Base-by-base conservation (phyloP, 768 basidiomycete species). In the Russula dissimulans region DNA sequence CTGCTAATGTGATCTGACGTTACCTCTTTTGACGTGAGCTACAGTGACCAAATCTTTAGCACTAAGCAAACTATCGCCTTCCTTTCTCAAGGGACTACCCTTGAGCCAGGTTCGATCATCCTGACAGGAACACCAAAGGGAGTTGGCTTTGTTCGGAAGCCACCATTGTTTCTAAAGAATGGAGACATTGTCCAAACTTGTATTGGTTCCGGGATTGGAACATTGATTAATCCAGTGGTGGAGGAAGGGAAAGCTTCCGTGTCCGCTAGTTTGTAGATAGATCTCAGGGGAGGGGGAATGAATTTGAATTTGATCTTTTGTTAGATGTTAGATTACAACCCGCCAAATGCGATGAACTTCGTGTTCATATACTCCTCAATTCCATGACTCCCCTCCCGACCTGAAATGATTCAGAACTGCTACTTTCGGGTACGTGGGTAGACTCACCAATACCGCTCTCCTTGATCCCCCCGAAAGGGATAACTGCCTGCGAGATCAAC, bases 391-490 rank as follows among this genome's bases (percentile, higher is more conserved):
- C 95, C 95, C 69, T 95, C 94, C 38, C 90, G 79, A 15, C 95
- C 89, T 73, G 34, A 32, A 38, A 51, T 49, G 9, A 9, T 32
- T 62, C 57, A 49, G 45, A 18, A 56, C 49, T 17, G 49, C 8
- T 42, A 44, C 5, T 22, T 22, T 58, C 31, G 22, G n/a, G 3
- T 55, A 77, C 44, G 12, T 48, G 1, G 41, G 43, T 34, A 12
- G 44, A 71, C 79, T 56, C 58, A 79, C 78, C 79, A 15, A 85
- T 70, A 12, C 93, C 94, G 67, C 89, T 91, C 77, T 97, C 90
- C 74, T 94, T 93, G 50, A 95, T 75, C 8, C 93, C 93, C 26
- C 94, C 93, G 67, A 95, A 95, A 18, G 92, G 91, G 76, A 92
- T 85, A 14, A 77, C 77, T 31, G 86, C 87, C 70, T 87, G 84